Percentiles rank a stretch among this genome's conserved stretches.
Evolutionary conservation across 176 grass and related monocot genomes (phyloP).

Genomic region (Neostapfia colusana): DNA sequence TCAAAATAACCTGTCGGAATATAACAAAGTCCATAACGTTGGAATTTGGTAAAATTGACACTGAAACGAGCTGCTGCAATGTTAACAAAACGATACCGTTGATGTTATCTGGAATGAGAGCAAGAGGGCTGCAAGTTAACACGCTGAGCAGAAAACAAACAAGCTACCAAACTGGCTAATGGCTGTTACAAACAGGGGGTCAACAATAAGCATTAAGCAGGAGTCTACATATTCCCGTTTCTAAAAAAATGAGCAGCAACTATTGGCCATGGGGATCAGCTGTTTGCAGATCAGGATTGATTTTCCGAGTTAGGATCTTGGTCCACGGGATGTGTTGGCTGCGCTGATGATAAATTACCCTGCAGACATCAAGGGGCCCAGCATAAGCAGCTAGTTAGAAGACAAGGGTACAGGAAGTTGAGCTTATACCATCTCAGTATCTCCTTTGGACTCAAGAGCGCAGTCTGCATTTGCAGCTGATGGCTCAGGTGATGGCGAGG

Average conservation of each 20-base stretch:
- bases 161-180: neutral
- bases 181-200: neutral
- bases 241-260: neutral
- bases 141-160: neutral
- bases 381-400: neutral
- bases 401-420: neutral
- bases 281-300: constrained; percentile 2
- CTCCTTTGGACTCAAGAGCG: constrained; percentile 12
- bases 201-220: neutral
- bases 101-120: neutral
- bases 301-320: constrained; percentile 9
- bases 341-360: constrained; percentile 6
- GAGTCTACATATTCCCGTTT: neutral
- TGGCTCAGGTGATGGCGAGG: constrained; percentile 14
- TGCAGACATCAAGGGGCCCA: constrained; percentile 23
- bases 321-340: constrained; percentile 16
- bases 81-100: neutral
- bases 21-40: neutral
- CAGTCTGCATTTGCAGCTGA: neutral
- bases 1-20: neutral
- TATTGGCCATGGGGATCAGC: neutral
- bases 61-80: neutral
- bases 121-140: too few relatives aligned
- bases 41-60: neutral
- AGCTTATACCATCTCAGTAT: constrained; percentile 34